Percentiles rank a stretch among this genome's conserved stretches.
phyloP scores from a whole-genome alignment of 805 yeast species.

The Candida parachauliodes region DNA sequence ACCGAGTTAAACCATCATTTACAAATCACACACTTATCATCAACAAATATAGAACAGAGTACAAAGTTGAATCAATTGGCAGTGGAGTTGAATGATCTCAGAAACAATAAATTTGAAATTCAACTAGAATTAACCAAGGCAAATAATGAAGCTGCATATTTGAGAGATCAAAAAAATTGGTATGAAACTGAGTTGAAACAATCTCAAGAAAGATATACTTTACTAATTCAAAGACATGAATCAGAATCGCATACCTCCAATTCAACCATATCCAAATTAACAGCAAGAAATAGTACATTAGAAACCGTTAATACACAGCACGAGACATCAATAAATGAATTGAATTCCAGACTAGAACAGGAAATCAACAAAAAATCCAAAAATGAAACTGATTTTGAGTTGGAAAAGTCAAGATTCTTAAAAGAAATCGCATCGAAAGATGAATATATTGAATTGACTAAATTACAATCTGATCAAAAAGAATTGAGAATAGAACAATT shows the following conservation, averaged over 20 bases:
- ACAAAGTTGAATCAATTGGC: slow-evolving; percentile 32
- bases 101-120: slow-evolving; percentile 32
- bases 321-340: slow-evolving; percentile 41
- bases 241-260: slow-evolving; percentile 28
- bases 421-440: slow-evolving; percentile 50
- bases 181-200: slow-evolving; percentile 34
- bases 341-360: slow-evolving; percentile 41
- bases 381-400: slow-evolving; percentile 25
- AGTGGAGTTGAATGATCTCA: slow-evolving; percentile 32
- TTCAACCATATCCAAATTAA: slow-evolving; percentile 26
- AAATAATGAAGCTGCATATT: slow-evolving; percentile 30
- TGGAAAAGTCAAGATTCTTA: slow-evolving; percentile 46
- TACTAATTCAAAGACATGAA: slow-evolving; percentile 36
- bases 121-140: slow-evolving; percentile 34
- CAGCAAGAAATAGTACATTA: slow-evolving; percentile 22
- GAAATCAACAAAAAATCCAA: slow-evolving; percentile 17
- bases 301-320: slow-evolving; percentile 35
- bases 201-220: slow-evolving; percentile 35
- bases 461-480: slow-evolving; percentile 50
- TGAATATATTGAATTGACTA: slow-evolving; percentile 54
- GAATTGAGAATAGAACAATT: slow-evolving; percentile 49
- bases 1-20: slow-evolving; percentile 26
- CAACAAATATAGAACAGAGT: slow-evolving; percentile 33
- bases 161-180: slow-evolving; percentile 37
- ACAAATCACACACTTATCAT: slow-evolving; percentile 25